Base-by-base conservation (phyloP, 2,329 filamentous ascomycete species). In the Scopulariopsis brevicaulis region DNA sequence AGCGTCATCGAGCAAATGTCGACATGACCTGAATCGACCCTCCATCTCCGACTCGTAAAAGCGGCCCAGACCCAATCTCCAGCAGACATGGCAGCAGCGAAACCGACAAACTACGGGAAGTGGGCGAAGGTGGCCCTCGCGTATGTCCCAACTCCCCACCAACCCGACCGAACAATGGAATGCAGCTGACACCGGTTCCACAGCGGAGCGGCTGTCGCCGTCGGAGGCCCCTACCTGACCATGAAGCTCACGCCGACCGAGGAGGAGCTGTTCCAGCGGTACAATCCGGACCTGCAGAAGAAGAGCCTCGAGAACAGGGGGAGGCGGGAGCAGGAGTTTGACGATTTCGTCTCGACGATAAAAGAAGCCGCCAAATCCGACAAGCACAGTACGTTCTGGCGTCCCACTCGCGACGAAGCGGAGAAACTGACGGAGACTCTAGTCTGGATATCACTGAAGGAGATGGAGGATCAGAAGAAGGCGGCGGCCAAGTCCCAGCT, bases 231-330 rank as follows among this genome's bases (percentile, higher is more conserved):
- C 25, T 86, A 87, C 18, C 75, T 97, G 57, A 87, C 93, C 51
- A 82, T 86, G 73, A 96, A 85, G 70, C 75, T 95, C 53, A 82
- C 82, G 53, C 94, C 94, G 2, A 87, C 88, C 14, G 91, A 96
- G 65, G 94, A 96, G 72, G 91, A 97, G 74, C 80, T 99, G 50
- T 91, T 95, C 77, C 79, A 90, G 75, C 84, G 81, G 72, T 97
- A 97, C 76, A 97, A 93, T 71, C 93, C 93, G 0, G 94, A 97
- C 37, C 81, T 99, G n/a, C 89, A 94, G 69, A 89, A 89, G 71
- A 83, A 88, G 67, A 91, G 89, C 61, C 75, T 96, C n/a, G 91
- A 92, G 71, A 82, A 85, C 59, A 82, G 90, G 20, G 79, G 86
- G 59, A 83, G 87, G 69, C 82, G 82, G 60, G 84, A 94, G 67